Evolutionary conservation across 768 basidiomycete species (phyloP).

Genomic region (Boletellus ananiceps): DNA sequence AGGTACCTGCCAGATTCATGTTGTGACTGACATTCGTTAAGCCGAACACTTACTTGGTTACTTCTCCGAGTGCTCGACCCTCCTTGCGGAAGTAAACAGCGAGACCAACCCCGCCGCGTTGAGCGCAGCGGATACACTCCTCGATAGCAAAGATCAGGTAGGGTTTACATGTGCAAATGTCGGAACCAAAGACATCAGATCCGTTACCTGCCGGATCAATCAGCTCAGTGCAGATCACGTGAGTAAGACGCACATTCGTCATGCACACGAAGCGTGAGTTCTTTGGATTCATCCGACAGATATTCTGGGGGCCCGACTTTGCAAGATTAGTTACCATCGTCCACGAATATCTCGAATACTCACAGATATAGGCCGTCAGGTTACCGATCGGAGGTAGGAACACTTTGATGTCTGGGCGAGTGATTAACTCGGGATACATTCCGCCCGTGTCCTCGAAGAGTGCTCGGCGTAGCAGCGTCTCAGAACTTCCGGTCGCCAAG

Average conservation of each 20-base stretch:
- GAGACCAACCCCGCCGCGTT: slow-evolving; percentile 84
- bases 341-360: slow-evolving; percentile 15
- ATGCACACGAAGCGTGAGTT: slow-evolving; percentile 84
- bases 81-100: slow-evolving; percentile 95
- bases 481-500: slow-evolving; percentile 48
- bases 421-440: slow-evolving; percentile 94
- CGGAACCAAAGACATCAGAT: slow-evolving; percentile 93
- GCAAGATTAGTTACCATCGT: not conserved
- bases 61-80: slow-evolving; percentile 89
- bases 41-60: slow-evolving; percentile 64
- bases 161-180: slow-evolving; percentile 90
- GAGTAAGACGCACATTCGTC: slow-evolving; percentile 73
- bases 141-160: slow-evolving; percentile 91
- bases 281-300: slow-evolving; percentile 69
- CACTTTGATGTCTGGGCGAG: slow-evolving; percentile 90
- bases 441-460: slow-evolving; percentile 96
- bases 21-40: not conserved
- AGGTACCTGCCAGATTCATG: slow-evolving; percentile 53
- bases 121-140: slow-evolving; percentile 82
- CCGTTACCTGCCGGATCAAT: slow-evolving; percentile 61
- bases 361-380: slow-evolving; percentile 89
- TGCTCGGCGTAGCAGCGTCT: slow-evolving; percentile 79
- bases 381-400: slow-evolving; percentile 95
- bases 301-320: slow-evolving; percentile 80
- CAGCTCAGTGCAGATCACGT: not conserved